Conservation (phyloP, 2,329 filamentous ascomycete genomes). For the Colletotrichum sp. region DNA sequence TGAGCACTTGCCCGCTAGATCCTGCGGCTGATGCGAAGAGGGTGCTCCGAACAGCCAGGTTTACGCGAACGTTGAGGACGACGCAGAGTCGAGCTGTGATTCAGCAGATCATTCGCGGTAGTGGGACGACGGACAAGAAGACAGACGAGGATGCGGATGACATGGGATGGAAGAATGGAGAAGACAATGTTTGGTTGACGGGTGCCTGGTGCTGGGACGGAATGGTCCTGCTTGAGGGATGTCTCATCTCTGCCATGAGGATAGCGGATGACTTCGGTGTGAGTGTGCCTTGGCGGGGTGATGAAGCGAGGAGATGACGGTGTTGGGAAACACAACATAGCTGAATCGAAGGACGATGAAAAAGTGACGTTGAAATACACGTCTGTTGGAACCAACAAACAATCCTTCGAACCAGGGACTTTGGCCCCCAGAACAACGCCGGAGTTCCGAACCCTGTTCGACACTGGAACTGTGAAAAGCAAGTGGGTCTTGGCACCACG, state of each 20-base stretch:
- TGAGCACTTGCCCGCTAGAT: conserved; percentile 56
- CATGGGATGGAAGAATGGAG: conserved; percentile 54
- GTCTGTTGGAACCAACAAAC: background rate
- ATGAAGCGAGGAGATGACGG: background rate
- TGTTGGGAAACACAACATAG: background rate
- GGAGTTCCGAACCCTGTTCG: background rate
- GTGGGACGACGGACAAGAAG: background rate
- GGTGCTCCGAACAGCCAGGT: conserved; percentile 49
- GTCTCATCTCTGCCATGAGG: conserved; percentile 62
- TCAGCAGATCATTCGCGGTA: conserved; percentile 45
- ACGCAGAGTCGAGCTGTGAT: conserved; percentile 51
- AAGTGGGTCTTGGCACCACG: no score
- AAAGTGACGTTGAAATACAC: background rate
- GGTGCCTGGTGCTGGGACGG: conserved; percentile 71
- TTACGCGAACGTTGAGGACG: conserved; percentile 59
- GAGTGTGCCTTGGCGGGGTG: conserved; percentile 37
- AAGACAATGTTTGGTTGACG: conserved; percentile 58
- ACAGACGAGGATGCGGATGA: background rate
- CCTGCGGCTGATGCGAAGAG: conserved; percentile 38
- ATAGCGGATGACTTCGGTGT: conserved; percentile 58
- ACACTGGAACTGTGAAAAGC: background rate
- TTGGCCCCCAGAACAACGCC: background rate
- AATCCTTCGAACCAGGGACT: background rate
- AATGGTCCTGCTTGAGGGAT: conserved; percentile 67
- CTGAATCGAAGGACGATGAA: background rate